phyloP scores from a whole-genome alignment of 1,139 yeast genomes.

The Kodamaea ohmeri region DNA sequence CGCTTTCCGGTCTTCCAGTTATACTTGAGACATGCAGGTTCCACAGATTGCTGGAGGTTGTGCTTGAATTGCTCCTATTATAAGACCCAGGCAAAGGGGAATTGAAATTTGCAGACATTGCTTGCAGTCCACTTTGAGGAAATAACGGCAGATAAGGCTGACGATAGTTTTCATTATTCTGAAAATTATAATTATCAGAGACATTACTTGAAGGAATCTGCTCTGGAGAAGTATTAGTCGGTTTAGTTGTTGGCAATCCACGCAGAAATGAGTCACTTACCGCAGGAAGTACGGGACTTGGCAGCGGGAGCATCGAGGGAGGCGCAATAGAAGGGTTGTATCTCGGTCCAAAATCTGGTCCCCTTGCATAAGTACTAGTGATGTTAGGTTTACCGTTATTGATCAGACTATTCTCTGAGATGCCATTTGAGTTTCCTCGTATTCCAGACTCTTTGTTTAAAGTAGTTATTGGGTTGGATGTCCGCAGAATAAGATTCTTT shows the following conservation, averaged over 20 bases:
- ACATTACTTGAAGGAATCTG: no score
- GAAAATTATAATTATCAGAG: no score
- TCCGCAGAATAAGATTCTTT: not conserved
- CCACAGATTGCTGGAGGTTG: not conserved
- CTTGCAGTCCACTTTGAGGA: not conserved
- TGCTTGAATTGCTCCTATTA: not conserved
- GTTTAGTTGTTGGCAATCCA: no score
- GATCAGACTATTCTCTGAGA: not conserved
- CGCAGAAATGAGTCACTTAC: no score
- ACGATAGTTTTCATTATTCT: no score
- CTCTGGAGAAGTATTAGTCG: no score
- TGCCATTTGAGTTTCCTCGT: not conserved
- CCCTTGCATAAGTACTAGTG: no score
- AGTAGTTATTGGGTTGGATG: not conserved
- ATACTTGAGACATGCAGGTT: not conserved
- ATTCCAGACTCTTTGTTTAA: slow-evolving; percentile 1
- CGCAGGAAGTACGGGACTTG: no score
- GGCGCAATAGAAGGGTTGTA: no score
- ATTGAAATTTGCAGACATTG: not conserved
- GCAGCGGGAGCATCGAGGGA: no score
- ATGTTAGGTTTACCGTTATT: no score
- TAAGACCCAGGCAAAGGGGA: not conserved
- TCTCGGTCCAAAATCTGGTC: no score
- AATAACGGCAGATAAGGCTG: not conserved
- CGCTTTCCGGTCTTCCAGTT: not conserved